phyloP scores from a whole-genome alignment of 305 asterid genomes.

The Rubia balearica region DNA sequence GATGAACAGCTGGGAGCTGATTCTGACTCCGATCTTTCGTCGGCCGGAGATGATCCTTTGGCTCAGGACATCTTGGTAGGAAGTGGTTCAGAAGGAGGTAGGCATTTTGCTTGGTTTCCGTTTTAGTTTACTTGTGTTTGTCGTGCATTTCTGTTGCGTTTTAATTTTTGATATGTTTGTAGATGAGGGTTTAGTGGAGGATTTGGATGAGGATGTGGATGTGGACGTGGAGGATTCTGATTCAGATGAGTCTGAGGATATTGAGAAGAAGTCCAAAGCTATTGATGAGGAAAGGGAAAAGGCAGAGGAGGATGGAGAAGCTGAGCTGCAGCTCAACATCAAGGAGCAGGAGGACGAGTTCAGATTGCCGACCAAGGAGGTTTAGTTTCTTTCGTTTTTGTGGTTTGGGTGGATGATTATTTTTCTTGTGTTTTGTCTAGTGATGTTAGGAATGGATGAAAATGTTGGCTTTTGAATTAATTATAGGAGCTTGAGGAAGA shows the following conservation, averaged over 20 bases:
- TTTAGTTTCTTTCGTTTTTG: background rate
- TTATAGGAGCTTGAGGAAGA: conserved; percentile 83
- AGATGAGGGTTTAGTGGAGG: conserved; percentile 18
- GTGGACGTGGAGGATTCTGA: conserved; percentile 53
- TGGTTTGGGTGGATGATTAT: background rate
- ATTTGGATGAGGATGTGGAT: conserved; percentile 46
- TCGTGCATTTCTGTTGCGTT: background rate
- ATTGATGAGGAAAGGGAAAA: conserved; percentile 44
- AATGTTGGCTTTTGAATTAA: conserved; percentile 10
- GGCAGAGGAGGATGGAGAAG: conserved; percentile 45
- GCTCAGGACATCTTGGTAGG: conserved; percentile 58
- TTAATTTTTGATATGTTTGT: conserved; percentile 11
- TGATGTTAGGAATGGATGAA: background rate
- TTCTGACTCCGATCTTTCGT: conserved; percentile 62
- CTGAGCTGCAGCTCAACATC: conserved; percentile 52
- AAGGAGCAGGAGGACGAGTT: conserved; percentile 72
- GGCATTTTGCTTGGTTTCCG: conserved; percentile 10
- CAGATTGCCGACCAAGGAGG: conserved; percentile 75
- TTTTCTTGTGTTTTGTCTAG: background rate
- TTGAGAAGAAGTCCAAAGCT: conserved; percentile 43
- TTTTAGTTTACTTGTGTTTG: conserved; percentile 2
- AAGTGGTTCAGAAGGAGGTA: conserved; percentile 53
- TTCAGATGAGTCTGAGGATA: conserved; percentile 50
- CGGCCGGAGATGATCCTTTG: conserved; percentile 65
- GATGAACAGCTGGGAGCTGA: conserved; percentile 33